phyloP scores from a whole-genome alignment of 2,329 filamentous ascomycete species.

The Fusarium redolens region DNA sequence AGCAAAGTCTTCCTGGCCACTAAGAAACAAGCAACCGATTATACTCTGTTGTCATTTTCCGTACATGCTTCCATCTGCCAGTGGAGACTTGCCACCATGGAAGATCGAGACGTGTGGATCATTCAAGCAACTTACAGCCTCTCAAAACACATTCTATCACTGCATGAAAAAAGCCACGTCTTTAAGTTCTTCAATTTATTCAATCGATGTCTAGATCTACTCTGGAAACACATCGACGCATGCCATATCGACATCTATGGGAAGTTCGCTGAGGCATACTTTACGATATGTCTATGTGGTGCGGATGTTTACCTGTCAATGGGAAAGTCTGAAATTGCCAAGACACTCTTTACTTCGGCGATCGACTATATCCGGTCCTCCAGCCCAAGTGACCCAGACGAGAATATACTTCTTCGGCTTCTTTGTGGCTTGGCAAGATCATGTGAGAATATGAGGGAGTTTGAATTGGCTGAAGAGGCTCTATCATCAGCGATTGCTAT shows the following conservation, averaged over 20 bases:
- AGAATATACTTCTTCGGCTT: rapidly evolving
- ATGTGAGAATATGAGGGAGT: not conserved
- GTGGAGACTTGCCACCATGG: conserved; percentile 1
- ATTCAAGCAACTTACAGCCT: not conserved
- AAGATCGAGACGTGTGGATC: not conserved
- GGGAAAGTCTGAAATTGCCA: not conserved
- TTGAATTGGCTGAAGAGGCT: not conserved
- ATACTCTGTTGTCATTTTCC: not conserved
- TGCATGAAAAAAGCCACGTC: rapidly evolving
- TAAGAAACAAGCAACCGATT: not conserved
- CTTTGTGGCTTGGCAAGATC: not conserved
- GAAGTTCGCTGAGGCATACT: not conserved
- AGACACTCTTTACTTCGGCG: not conserved
- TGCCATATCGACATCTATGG: not conserved
- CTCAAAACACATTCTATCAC: not conserved
- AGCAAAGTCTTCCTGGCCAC: not conserved
- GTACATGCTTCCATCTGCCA: not conserved
- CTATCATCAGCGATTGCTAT: not conserved
- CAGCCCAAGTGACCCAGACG: rapidly evolving
- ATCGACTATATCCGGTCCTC: not conserved
- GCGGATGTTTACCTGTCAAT: not conserved
- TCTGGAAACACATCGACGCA: not conserved
- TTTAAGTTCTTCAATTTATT: not conserved
- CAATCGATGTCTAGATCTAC: not conserved
- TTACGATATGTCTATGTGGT: not conserved